Evolutionary conservation across 202 grass and related monocot genomes (phyloP).

Genomic region (Bolboschoenoplectus hybrid): DNA sequence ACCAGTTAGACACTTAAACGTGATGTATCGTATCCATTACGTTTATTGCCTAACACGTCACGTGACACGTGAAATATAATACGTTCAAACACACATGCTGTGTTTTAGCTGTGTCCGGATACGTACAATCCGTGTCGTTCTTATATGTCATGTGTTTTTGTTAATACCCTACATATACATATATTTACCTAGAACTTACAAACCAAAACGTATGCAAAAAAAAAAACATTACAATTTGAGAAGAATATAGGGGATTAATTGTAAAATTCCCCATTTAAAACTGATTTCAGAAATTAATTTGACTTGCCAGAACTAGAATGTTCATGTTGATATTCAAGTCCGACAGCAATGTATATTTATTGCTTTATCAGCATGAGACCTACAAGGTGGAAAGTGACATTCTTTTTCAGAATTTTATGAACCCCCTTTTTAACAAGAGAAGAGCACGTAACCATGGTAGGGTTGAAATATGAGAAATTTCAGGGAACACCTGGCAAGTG

Average conservation of each 20-base stretch:
- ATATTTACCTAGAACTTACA: too few species aligned
- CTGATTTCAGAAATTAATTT: background rate
- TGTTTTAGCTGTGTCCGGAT: too few species aligned
- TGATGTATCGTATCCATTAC: too few species aligned
- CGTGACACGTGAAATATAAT: too few species aligned
- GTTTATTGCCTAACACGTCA: too few species aligned
- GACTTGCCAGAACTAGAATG: constrained; percentile 21
- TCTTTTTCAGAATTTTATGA: constrained; percentile 14
- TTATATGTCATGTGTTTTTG: too few species aligned
- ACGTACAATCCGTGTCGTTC: too few species aligned
- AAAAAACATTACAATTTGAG: background rate
- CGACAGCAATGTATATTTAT: background rate
- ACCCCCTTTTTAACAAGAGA: background rate
- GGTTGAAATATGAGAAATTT: constrained; percentile 24
- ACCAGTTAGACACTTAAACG: too few species aligned
- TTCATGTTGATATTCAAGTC: background rate
- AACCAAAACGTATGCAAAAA: too few species aligned
- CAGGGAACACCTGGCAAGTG: constrained; percentile 19
- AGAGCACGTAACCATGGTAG: constrained; percentile 13
- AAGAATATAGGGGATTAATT: background rate
- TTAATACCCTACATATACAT: too few species aligned
- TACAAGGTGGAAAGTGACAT: background rate
- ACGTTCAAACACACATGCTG: too few species aligned
- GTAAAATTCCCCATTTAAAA: background rate
- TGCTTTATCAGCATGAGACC: background rate